Evolutionary conservation across 768 basidiomycete genomes (phyloP), one percentile per base, ranked within the genome.

Genomic region (Lentinula aciculospora): DNA sequence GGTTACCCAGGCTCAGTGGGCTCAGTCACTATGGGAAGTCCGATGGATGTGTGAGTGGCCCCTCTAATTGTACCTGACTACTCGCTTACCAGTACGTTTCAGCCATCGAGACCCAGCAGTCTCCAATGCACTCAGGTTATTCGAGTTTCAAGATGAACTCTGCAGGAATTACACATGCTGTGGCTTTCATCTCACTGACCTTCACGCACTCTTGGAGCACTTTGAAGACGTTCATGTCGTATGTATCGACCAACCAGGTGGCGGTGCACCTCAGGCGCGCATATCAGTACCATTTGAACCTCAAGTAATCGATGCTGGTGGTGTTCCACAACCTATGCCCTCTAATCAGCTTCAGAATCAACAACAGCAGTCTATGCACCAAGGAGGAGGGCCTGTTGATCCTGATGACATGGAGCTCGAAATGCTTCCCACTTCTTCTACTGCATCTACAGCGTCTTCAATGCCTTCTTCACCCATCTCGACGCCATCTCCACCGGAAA

Each of bases 101-200:
- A 75, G 3, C 76, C 84, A 0, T 86, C 85, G 3, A 59, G 87
- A 88, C 63, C 74, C 55, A 40, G 80, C 75, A 0, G 74, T 91
- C 34, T 70, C 85, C 65, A 87, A 86, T 67, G 86, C 88, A 3
- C 76, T 88, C 67, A 81, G 80, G 37, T 74, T 82, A 17, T 79
- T 85, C 60, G 84, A 87, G 64, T 77, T 81, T 50, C 86, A 90
- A 65, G 87, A 85, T 60, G 90, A 92, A 61, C 73, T 89, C 84
- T 92, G 90, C 70, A 85, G 88, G 62, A 87, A 96, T 69, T 97
- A 94, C 74, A 85, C 85, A 1, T 97, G 94, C 72, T 97, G 94
- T 67, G 93, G 92, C 9, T 73, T 89, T 51, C 81, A 86, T 61
- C 79, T 92, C 17, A 71, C 80, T 31, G 88, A 91, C 64, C 79